A percentile compares a stretch with the other conserved stretches of the same genome.
These are phyloP conservation scores for Arabidopsis suecica DNA, from an alignment of 345 rosid species.

Conservation along the genomic window DNA sequence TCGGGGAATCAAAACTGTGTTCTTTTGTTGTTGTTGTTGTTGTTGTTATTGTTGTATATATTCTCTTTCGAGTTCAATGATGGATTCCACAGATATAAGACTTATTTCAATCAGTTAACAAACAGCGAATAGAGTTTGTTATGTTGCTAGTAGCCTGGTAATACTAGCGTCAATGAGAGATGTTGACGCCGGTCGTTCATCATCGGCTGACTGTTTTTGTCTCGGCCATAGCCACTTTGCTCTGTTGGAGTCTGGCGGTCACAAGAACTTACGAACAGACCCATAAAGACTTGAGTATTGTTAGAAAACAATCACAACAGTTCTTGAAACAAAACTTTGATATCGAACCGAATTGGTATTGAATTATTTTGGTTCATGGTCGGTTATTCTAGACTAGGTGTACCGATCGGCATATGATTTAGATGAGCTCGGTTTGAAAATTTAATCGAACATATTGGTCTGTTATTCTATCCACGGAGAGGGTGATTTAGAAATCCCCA, in stretches of 20 bases:
- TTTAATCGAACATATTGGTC: too few relatives aligned
- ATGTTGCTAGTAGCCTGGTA: background rate
- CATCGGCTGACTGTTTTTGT: too few relatives aligned
- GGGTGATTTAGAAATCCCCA: background rate
- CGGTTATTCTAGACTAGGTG: too few relatives aligned
- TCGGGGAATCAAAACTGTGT: constrained; percentile 7
- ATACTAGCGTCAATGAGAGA: too few relatives aligned
- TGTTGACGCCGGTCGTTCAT: too few relatives aligned
- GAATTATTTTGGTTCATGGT: too few relatives aligned
- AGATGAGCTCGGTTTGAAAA: too few relatives aligned
- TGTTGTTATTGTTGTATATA: background rate
- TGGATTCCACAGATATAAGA: background rate
- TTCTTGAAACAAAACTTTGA: background rate
- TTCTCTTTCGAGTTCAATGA: background rate
- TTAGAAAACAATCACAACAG: background rate
- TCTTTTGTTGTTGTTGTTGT: background rate
- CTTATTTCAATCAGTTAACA: background rate
- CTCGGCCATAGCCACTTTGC: background rate
- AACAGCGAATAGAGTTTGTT: background rate
- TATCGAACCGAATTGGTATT: too few relatives aligned
- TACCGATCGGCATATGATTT: too few relatives aligned
- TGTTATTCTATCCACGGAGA: too few relatives aligned
- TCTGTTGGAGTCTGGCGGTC: too few relatives aligned
- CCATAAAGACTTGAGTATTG: background rate
- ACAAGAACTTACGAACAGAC: background rate